phyloP scores from a whole-genome alignment of 1,284 basidiomycete genomes.

The Moesziomyces antarcticus region DNA sequence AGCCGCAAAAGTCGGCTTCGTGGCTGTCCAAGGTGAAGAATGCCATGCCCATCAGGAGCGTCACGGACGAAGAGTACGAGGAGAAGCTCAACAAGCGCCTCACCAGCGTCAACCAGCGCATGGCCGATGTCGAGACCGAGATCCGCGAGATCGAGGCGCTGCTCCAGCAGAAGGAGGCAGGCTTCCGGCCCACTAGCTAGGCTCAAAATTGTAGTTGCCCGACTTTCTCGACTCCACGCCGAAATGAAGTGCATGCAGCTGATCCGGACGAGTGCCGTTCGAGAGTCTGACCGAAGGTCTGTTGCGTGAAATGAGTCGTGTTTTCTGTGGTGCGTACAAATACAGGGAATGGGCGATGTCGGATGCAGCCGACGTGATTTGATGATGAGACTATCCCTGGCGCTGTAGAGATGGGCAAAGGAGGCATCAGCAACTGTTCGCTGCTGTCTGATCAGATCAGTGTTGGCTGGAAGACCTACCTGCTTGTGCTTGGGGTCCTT shows the following conservation, averaged over 20 bases:
- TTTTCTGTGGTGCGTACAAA: constrained; percentile 15
- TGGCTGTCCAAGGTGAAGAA: constrained; percentile 29
- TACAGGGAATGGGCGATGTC: constrained; percentile 6
- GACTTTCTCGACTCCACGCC: background rate
- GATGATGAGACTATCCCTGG: constrained; percentile 1
- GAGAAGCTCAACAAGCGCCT: constrained; percentile 32
- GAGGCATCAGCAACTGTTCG: background rate
- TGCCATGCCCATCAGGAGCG: constrained; percentile 38
- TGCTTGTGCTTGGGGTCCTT: constrained; percentile 98
- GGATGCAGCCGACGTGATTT: too few relatives aligned
- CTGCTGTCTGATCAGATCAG: background rate
- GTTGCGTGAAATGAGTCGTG: background rate
- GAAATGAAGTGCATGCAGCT: background rate
- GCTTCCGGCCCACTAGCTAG: background rate
- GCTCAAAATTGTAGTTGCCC: background rate
- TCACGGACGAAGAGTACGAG: constrained; percentile 55
- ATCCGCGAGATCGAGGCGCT: constrained; percentile 36
- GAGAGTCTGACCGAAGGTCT: background rate
- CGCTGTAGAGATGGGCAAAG: constrained; percentile 1
- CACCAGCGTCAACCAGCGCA: constrained; percentile 30
- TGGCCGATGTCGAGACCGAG: constrained; percentile 39
- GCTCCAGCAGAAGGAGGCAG: constrained; percentile 12
- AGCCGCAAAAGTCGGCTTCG: background rate
- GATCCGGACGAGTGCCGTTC: background rate
- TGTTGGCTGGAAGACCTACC: constrained; percentile 72